Base-by-base conservation (phyloP, 1,284 basidiomycete genomes). In the Schizophyllum commune region DNA sequence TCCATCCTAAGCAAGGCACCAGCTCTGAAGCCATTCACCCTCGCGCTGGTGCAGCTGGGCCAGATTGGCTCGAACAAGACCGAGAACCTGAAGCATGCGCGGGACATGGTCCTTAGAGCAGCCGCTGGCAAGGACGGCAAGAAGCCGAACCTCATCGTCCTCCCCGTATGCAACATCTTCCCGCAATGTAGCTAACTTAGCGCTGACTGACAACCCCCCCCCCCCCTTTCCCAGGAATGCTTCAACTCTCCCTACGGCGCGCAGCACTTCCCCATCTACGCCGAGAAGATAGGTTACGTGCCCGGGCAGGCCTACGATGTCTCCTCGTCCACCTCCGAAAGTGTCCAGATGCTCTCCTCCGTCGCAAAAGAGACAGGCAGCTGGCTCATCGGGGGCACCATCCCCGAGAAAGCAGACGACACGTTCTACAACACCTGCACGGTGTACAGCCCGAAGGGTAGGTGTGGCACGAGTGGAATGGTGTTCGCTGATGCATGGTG, bases 181-280 rank as follows among this genome's bases (percentile, higher is more conserved):
- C 33, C n/a, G 21, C 34, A 19, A 2, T 47, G 19, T 5, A 47
- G 34, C 8, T 4, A 47, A 3, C 39, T 2, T 9, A 47, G 9
- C 56, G 20, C 32, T 8, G 59, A 51, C 60, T 58, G 55, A 56
- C 32, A 20, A 27, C 51, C 57, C 32, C 60, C 19, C 57, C 62
- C 56, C 64, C 60, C 52, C 19, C 15, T 52, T 51, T 58, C 58
- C 21, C 68, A 96, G 87, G 96, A 99, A 82, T 94, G 94, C 77
- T 99, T 99, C 81, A 99, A 99, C 74, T 96, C 93, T 13, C 95
- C 96, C 0, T 99, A 99, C 70, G 96, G 96, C 0, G 88, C 92
- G 64, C 79, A 82, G 4, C 84, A 91, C 70, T 96, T 97, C 71
- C 88, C 91, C 0, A 79, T 86, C 27, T 92, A 96, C 68, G 91